phyloP scores from a whole-genome alignment of 176 grass and related monocot species.

The Dendrocalamus sinicus region DNA sequence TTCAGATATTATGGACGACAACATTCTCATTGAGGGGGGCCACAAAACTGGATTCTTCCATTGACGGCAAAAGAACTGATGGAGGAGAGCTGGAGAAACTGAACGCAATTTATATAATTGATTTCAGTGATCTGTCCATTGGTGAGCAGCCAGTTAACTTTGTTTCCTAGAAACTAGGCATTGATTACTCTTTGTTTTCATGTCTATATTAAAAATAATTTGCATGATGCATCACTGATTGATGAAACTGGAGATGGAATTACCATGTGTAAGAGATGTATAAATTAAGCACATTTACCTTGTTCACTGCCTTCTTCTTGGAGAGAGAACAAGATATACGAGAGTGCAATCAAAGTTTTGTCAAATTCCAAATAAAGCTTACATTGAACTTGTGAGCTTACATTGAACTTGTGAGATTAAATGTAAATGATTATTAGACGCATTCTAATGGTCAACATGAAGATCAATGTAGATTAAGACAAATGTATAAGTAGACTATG shows the following conservation, averaged over 20 bases:
- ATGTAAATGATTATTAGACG: no score
- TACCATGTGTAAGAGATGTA: not conserved
- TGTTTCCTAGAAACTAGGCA: slow-evolving; percentile 9
- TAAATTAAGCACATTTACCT: not conserved
- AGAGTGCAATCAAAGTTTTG: not conserved
- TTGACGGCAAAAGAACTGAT: slow-evolving; percentile 43
- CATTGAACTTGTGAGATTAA: not conserved
- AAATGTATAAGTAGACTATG: no score
- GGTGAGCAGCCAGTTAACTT: slow-evolving; percentile 54
- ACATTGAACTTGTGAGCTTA: not conserved
- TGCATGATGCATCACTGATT: not conserved
- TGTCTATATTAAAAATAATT: slow-evolving; percentile 3
- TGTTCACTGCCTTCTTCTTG: not conserved
- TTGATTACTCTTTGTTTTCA: slow-evolving; percentile 9
- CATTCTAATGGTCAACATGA: no score
- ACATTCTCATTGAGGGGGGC: slow-evolving; percentile 70
- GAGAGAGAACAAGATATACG: not conserved
- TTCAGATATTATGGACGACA: slow-evolving; percentile 99
- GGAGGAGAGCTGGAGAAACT: slow-evolving; percentile 48
- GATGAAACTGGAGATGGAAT: slow-evolving; percentile 31
- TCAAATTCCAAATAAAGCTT: slow-evolving; percentile 1
- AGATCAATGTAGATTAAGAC: no score
- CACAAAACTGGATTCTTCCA: slow-evolving; percentile 34
- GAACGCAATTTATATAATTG: slow-evolving; percentile 83
- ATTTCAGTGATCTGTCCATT: slow-evolving; percentile 88